phyloP scores from a whole-genome alignment of 129 eudicot genomes.

The Chrysanthemum lavandulifolium region DNA sequence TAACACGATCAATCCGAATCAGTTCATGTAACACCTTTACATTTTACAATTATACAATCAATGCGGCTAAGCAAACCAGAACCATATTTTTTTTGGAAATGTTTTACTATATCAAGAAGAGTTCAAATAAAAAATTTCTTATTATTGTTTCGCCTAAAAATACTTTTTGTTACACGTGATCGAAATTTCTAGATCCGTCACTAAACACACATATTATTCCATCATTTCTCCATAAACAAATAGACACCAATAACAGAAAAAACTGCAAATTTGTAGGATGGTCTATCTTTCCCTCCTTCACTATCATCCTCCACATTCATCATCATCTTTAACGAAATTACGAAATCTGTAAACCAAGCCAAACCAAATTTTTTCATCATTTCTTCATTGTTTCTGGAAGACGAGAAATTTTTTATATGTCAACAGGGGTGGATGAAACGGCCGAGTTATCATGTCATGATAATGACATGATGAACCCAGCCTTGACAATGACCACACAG shows the following conservation, averaged over 20 bases:
- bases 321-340: not conserved
- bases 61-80: no score
- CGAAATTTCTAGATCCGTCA: not conserved
- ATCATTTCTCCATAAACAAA: not conserved
- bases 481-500: conserved; percentile 74
- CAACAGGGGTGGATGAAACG: conserved; percentile 18
- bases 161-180: not conserved
- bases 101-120: no score
- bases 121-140: no score
- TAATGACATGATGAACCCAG: conserved; percentile 66
- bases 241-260: conserved; percentile 10
- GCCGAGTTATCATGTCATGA: conserved; percentile 29
- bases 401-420: not conserved
- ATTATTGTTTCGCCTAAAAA: no score
- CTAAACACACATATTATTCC: not conserved
- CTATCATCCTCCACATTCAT: conserved; percentile 15
- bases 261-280: conserved; percentile 26
- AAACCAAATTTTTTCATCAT: not conserved
- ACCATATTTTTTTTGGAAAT: no score
- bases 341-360: conserved; percentile 8
- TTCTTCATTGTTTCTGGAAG: conserved; percentile 8
- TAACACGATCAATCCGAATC: no score
- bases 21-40: no score
- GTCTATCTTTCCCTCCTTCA: conserved; percentile 2
- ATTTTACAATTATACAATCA: no score